Conservation (phyloP, 208 protist species). For the Leishmania mexicana region DNA sequence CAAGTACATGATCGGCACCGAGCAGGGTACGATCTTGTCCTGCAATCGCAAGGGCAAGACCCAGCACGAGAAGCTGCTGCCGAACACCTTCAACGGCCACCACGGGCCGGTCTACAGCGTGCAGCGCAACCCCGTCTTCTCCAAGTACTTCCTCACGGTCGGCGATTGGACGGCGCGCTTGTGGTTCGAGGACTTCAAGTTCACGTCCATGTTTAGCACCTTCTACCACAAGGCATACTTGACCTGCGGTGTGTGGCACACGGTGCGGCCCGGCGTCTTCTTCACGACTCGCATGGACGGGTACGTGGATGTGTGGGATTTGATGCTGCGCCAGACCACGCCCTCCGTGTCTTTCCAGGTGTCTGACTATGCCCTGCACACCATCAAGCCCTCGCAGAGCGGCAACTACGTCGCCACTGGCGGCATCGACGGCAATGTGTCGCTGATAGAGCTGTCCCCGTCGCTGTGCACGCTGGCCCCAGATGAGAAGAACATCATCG, state of each 20-base stretch:
- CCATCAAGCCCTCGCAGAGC: constrained; percentile 74
- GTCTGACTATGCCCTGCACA: constrained; percentile 90
- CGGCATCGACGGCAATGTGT: constrained; percentile 94
- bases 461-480: constrained; percentile 79
- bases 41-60: constrained; percentile 96
- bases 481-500: constrained; percentile 92
- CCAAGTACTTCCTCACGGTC: constrained; percentile 97
- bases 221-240: constrained; percentile 96
- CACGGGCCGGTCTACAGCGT: constrained; percentile 96
- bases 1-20: constrained; percentile 98
- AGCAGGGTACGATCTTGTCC: constrained; percentile 94
- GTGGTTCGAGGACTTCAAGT: constrained; percentile 97
- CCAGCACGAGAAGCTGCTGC: constrained; percentile 91
- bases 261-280: constrained; percentile 94
- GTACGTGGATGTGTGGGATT: constrained; percentile 96
- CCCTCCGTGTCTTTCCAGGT: constrained; percentile 93
- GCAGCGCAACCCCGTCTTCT: constrained; percentile 94
- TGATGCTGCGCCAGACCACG: constrained; percentile 94
- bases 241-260: constrained; percentile 94
- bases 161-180: constrained; percentile 97
- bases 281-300: constrained; percentile 97
- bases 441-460: constrained; percentile 93
- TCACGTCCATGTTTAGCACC: constrained; percentile 95
- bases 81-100: constrained; percentile 95
- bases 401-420: constrained; percentile 90